Evolutionary conservation across 164 flowering plant species (phyloP).

Genomic region (Hamamelis virginiana): DNA sequence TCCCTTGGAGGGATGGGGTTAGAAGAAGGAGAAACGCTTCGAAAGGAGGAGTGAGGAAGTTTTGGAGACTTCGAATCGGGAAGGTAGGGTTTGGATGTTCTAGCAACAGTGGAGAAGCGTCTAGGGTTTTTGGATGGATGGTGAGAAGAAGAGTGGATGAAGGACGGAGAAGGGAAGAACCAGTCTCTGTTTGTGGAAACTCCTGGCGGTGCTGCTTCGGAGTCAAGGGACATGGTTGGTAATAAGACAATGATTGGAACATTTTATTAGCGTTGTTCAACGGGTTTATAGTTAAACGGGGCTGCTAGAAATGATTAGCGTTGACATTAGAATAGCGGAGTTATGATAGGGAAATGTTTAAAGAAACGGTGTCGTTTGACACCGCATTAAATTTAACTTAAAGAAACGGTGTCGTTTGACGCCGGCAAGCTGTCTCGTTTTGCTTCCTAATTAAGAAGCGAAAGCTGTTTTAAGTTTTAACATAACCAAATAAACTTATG

Average conservation of each 20-base stretch:
- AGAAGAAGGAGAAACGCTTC: conserved; percentile 27
- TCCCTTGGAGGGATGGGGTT: conserved; percentile 14
- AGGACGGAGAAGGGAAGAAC: conserved; percentile 65
- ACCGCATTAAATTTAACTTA: no score
- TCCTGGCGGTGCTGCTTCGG: conserved; percentile 29
- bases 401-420: no score
- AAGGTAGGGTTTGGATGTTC: conserved; percentile 11
- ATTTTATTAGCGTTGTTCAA: not conserved
- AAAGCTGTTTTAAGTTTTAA: no score
- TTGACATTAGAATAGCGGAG: not conserved
- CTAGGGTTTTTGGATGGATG: conserved; percentile 26
- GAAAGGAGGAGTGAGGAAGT: conserved; percentile 17
- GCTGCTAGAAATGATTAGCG: not conserved
- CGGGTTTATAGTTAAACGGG: no score
- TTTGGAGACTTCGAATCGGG: conserved; percentile 18
- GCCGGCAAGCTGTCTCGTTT: no score
- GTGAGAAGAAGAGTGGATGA: conserved; percentile 25
- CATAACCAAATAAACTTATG: no score
- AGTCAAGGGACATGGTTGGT: conserved; percentile 37
- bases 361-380: no score
- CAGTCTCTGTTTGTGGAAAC: conserved; percentile 54
- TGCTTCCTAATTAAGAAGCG: no score
- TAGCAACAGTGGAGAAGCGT: conserved; percentile 30
- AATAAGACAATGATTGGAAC: conserved; percentile 1
- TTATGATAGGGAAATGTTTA: no score